These are phyloP conservation scores for Schizochytrium sp. DNA, from an alignment of 108 stramenopile species.

Conservation along the genomic window DNA sequence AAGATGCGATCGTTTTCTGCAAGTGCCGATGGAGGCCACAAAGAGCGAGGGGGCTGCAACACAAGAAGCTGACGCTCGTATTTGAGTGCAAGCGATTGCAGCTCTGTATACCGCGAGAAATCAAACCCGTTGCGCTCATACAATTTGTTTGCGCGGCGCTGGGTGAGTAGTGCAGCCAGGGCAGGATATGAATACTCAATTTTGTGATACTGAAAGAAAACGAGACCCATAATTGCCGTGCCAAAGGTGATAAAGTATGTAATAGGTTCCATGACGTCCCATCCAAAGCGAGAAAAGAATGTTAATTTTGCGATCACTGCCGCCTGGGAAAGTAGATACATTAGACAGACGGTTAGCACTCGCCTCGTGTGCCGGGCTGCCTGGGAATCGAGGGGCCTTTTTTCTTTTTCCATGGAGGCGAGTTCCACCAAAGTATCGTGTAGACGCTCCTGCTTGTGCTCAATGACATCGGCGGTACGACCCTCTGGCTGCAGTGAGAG, in stretches of 20 bases:
- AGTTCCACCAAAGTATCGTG: slow-evolving; percentile 46
- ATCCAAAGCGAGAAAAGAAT: slow-evolving; percentile 57
- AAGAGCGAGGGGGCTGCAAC: slow-evolving; percentile 39
- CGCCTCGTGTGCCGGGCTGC: slow-evolving; percentile 57
- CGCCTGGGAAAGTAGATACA: slow-evolving; percentile 33
- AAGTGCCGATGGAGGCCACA: neutral
- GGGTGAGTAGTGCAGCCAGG: slow-evolving; percentile 51
- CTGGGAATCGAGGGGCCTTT: slow-evolving; percentile 53
- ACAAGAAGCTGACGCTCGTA: slow-evolving; percentile 54
- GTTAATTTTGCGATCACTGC: slow-evolving; percentile 53
- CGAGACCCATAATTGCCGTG: slow-evolving; percentile 46
- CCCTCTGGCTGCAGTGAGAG: slow-evolving; percentile 50
- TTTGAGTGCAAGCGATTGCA: slow-evolving; percentile 52
- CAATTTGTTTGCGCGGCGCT: neutral
- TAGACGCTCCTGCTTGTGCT: slow-evolving; percentile 39
- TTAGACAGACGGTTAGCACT: slow-evolving; percentile 42
- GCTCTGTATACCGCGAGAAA: slow-evolving; percentile 28
- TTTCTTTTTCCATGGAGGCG: slow-evolving; percentile 30
- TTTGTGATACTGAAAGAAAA: slow-evolving; percentile 48
- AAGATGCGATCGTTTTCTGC: slow-evolving; percentile 28
- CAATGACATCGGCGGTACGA: slow-evolving; percentile 30
- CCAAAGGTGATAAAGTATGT: slow-evolving; percentile 59
- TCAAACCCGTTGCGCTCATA: slow-evolving; percentile 12
- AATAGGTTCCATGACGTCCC: slow-evolving; percentile 59
- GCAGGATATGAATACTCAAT: slow-evolving; percentile 56